Conservation (phyloP, 1,139 yeast genomes). For the Sugiyamaella novakii region DNA sequence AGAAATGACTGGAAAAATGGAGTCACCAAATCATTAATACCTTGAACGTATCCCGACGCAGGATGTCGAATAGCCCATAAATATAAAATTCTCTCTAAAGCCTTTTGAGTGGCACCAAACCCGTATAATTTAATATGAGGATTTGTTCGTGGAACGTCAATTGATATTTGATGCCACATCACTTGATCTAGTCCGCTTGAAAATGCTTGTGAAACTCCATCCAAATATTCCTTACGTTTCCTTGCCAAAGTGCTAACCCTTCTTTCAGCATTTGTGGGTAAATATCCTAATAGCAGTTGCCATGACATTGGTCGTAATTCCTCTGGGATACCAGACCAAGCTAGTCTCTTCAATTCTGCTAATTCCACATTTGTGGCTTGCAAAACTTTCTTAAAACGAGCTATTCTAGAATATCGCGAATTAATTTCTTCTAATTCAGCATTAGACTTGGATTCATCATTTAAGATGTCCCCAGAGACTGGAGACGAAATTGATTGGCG, state of each 20-base stretch:
- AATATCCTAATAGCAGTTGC: conserved; percentile 86
- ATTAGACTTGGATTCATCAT: conserved; percentile 34
- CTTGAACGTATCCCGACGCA: conserved; percentile 98
- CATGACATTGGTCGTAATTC: conserved; percentile 82
- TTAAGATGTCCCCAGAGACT: conserved; percentile 6
- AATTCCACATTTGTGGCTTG: conserved; percentile 64
- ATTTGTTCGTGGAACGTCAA: conserved; percentile 93
- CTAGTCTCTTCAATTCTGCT: conserved; percentile 67
- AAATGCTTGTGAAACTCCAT: conserved; percentile 66
- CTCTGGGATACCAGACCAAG: conserved; percentile 94
- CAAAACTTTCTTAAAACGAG: conserved; percentile 66
- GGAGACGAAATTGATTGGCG: conserved; percentile 4
- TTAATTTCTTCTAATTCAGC: conserved; percentile 59
- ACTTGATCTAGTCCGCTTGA: conserved; percentile 69
- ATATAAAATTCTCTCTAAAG: conserved; percentile 78
- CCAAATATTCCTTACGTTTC: conserved; percentile 83
- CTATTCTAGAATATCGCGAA: conserved; percentile 61
- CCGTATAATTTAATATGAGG: conserved; percentile 79
- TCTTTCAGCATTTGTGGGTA: conserved; percentile 81
- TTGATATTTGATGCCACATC: conserved; percentile 94
- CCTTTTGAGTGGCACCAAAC: conserved; percentile 65
- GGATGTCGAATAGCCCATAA: conserved; percentile 98
- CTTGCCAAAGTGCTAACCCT: conserved; percentile 69
- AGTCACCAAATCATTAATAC: conserved; percentile 91
- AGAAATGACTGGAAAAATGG: conserved; percentile 92